Base-by-base conservation (phyloP, 164 flowering plant genomes). In the Umbellularia californica region DNA sequence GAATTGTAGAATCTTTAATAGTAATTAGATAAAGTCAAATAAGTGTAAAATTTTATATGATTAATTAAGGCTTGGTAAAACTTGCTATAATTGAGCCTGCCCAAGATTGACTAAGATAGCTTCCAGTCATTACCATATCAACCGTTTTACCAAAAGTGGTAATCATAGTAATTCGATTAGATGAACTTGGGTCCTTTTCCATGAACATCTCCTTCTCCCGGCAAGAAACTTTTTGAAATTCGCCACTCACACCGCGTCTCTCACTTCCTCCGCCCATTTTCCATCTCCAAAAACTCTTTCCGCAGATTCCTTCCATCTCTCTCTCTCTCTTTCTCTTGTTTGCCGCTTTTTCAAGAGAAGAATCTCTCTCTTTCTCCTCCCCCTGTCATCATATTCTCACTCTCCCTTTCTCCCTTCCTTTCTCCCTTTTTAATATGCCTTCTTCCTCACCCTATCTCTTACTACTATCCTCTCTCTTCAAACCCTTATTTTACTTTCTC, bases 271-370 rank as follows among this genome's bases (percentile, higher is more conserved):
- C 23, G 15, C 33, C 28, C 28, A 25, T 64, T 28, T 72, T 73
- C 70, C 74, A 77, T 72, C 75, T 79, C 77, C 77, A 70, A 62
- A 22, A 12, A 22, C 33, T 64, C 28, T 64, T 24, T 64, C 67
- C 4, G 17, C 67, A 14, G 28, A 28, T 23, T 64, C 67, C 91
- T 74, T 84, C 90, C 70, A 86, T 84, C 71, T 89, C 87, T 90
- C 52, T 81, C 84, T 58, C 33, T 64, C 64, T 58, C 87, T 90
- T 33, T 81, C 84, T 58, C 82, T 81, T 50, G 97, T 92, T 92
- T 80, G 14, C 27, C 27, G 67, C 24, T 12, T 62, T 30, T 10
- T n/a, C 41, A 30, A 66, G 5, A 50, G 20, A 64, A 35, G 47
- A 65, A 15, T 23, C 10, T 65, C 35, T 25, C 28, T 24, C 64